Base-by-base conservation (phyloP, 768 basidiomycete species). In the Russula ochroleuca region DNA sequence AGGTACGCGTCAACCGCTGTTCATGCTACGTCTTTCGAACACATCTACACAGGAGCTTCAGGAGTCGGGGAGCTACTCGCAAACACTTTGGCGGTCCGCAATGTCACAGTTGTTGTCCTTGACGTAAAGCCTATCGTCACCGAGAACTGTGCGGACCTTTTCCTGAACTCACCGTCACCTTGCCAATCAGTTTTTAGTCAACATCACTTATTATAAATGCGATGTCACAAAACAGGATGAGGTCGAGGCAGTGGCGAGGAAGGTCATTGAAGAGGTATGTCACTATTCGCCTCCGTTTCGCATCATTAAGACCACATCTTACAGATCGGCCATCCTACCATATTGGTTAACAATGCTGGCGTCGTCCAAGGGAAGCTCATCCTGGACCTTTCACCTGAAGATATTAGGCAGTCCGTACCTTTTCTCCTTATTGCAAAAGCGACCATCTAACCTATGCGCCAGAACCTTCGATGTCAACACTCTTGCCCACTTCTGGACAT, bases 271-370 rank as follows among this genome's bases (percentile, higher is more conserved):
- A 70, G 94, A 98, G 79, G 92, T 92, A 64, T 28, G 10, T 51
- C 11, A 23, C 13, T 15, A 8, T 31, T 21, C 28, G 17, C 13
- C 37, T 19, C 56, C 37, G 14, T 31, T 62, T 5, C 15, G 19
- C 43, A 23, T 58, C 10, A 31, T 43, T 51, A 11, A 41, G 61
- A 45, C 21, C 25, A n/a, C 25, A 59, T 10, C 7, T 52, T 31
- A 37, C 69, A 95, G 92, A 80, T 96, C 57, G 95, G 92, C 3
- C 81, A 90, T 63, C 92, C 92, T 0, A 97, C 97, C 0, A 81
- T 98, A 43, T 76, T 99, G 25, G 79, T 99, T 69, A 98, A 98
- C 77, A 98, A 96, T 71, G 97, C 96, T 0, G 97, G 95, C 21
- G 86, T 97, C 62, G 92, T 90, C 28, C 91, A 94, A 75, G 94